phyloP scores from a whole-genome alignment of 345 rosid species.

The Salix caprea region DNA sequence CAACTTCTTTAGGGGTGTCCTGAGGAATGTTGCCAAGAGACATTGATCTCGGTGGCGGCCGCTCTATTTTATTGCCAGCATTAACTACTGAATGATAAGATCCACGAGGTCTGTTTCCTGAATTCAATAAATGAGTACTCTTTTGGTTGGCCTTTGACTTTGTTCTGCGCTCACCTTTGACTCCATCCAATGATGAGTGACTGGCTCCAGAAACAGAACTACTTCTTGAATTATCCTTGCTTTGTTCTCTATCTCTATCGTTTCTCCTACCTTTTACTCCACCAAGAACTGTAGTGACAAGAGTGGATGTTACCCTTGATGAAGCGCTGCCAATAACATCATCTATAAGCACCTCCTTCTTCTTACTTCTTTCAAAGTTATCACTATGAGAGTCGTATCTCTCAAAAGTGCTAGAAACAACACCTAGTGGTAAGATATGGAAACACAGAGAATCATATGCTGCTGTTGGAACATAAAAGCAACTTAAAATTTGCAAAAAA shows the following conservation, averaged over 20 bases:
- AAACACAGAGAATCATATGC: conserved; percentile 1
- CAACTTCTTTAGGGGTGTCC: conserved; percentile 35
- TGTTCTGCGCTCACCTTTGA: conserved; percentile 33
- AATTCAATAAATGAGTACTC: conserved; percentile 34
- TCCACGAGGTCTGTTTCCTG: conserved; percentile 27
- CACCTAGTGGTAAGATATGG: conserved; percentile 44
- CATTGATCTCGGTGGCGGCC: conserved; percentile 8
- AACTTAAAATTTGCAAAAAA: neutral
- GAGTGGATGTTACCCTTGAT: conserved; percentile 55
- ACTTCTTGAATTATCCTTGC: conserved; percentile 32
- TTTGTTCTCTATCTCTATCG: conserved; percentile 42
- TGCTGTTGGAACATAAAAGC: neutral
- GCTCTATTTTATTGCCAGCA: conserved; percentile 12
- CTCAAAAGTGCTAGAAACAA: conserved; percentile 54
- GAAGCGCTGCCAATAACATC: conserved; percentile 72
- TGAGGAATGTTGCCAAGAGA: conserved; percentile 8
- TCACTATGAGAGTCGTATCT: conserved; percentile 31
- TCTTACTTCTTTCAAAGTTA: conserved; percentile 27
- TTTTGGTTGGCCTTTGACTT: conserved; percentile 67
- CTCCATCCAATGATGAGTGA: conserved; percentile 19
- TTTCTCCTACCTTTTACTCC: conserved; percentile 52
- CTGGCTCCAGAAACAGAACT: conserved; percentile 26
- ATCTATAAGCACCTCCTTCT: conserved; percentile 56
- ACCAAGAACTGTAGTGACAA: conserved; percentile 37
- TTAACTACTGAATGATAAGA: conserved; percentile 11